These are phyloP conservation scores for Aspergillus affinis DNA, from an alignment of 495 filamentous ascomycete species.

Conservation along the genomic window DNA sequence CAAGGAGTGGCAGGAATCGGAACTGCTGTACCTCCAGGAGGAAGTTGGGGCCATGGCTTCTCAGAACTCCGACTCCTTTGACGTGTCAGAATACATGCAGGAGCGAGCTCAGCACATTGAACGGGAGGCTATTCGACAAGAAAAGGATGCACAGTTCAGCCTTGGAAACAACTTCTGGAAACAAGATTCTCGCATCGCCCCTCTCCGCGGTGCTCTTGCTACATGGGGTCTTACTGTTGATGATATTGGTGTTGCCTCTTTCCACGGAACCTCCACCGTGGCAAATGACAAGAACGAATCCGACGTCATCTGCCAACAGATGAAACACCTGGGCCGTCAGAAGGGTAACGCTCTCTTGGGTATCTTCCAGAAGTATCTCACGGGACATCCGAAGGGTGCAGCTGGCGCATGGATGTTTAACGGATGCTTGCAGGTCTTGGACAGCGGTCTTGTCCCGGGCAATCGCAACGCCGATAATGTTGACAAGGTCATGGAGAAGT, in stretches of 20 bases:
- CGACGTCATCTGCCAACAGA: constrained; percentile 93
- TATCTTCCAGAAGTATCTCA: constrained; percentile 99
- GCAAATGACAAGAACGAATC: constrained; percentile 99
- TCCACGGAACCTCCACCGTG: constrained; percentile 97
- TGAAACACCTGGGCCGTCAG: constrained; percentile 88
- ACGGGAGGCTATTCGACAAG: constrained; percentile 83
- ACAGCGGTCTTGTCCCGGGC: constrained; percentile 88
- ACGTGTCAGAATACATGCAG: constrained; percentile 80
- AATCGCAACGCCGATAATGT: constrained; percentile 99
- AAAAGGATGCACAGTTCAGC: constrained; percentile 85
- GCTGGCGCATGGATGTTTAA: constrained; percentile 99
- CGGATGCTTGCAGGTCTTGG: constrained; percentile 90
- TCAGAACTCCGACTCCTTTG: constrained; percentile 62
- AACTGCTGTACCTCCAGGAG: constrained; percentile 88
- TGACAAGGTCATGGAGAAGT: constrained; percentile 92
- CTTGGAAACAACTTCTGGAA: constrained; percentile 99
- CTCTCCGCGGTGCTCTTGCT: constrained; percentile 88
- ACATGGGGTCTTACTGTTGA: constrained; percentile 98
- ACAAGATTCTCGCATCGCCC: constrained; percentile 87
- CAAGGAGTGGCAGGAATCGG: constrained; percentile 92
- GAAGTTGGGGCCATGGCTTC: constrained; percentile 90
- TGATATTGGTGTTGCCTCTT: constrained; percentile 90
- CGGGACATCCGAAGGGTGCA: constrained; percentile 98
- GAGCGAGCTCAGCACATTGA: constrained; percentile 85
- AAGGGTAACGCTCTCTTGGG: constrained; percentile 96